Evolutionary conservation across 768 basidiomycete genomes (phyloP), one percentile per base, ranked within the genome.

Genomic region (Mrakia hoshinonis): DNA sequence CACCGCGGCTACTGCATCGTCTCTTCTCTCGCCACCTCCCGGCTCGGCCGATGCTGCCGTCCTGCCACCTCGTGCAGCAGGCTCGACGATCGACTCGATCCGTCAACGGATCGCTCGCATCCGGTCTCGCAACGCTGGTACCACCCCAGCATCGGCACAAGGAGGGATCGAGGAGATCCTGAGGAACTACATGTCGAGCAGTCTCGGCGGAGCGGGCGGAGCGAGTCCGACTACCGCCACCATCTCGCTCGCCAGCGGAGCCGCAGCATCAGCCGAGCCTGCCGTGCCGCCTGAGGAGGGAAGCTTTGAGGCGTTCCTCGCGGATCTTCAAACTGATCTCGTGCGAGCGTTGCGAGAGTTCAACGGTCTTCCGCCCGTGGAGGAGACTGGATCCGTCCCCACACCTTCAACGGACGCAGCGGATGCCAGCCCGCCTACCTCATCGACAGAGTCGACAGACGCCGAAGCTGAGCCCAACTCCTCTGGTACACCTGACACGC

Each of bases 221-320:
- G 36, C 31, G 49, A 31, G 20, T 43, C 46, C 68, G 39, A 55
- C 62, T 24, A 46, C 26, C 2, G 13, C 29, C 18, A 43, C 58
- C 36, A 36, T 61, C 58, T 36, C 58, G 12, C 13, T 61, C 36
- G 58, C 31, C 31, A 31, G 31, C 34, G 58, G 15, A 61, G 58
- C 55, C 12, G 55, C 55, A 20, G 18, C 58, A 10, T 1, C 58
- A 36, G 58, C 15, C 24, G 54, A 39, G 20, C 58, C 58, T 9
- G 29, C 20, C 64, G 39, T 6, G 3, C 47, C 62, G 26, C 52
- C 58, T 22, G 58, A 61, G 12, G 12, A 20, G 20, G 64, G 64
- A 10, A 54, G 61, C 22, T 73, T 73, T 38, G 72, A 73, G 29
- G 39, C 49, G 26, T 73, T 73, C 62, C 67, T 73, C 6, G 47